phyloP scores from a whole-genome alignment of 208 protist genomes.

The Histomonas meleagridis region DNA sequence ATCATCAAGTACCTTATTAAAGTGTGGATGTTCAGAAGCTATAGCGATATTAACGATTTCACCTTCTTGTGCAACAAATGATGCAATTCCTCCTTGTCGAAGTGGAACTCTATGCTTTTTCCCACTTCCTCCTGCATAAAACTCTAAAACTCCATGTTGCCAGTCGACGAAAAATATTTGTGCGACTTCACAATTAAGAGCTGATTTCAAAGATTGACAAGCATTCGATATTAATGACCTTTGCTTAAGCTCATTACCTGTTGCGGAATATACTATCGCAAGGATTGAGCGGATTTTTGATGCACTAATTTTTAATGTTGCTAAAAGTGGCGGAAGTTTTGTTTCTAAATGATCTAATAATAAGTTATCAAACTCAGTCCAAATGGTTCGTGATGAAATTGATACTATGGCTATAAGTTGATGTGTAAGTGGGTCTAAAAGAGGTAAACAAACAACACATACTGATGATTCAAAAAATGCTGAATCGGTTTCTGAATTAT shows the following conservation, averaged over 20 bases:
- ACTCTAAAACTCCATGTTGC: background rate
- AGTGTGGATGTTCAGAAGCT: constrained; percentile 8
- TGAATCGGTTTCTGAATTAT: background rate
- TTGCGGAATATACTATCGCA: background rate
- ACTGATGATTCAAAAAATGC: background rate
- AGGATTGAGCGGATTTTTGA: background rate
- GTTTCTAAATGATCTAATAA: constrained; percentile 1
- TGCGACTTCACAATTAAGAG: constrained; percentile 20
- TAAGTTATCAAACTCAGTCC: background rate
- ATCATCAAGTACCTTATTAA: background rate
- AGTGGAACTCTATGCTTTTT: background rate
- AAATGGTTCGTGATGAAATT: background rate
- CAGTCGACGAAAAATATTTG: constrained; percentile 26
- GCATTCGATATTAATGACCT: constrained; percentile 22
- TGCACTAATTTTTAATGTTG: background rate
- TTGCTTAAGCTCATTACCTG: background rate
- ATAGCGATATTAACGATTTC: background rate
- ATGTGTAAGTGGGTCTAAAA: constrained; percentile 2
- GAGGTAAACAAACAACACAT: constrained; percentile 9
- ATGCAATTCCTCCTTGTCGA: background rate
- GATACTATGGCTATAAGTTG: background rate
- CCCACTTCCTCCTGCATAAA: background rate
- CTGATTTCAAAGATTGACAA: constrained; percentile 19
- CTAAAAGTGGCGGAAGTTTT: background rate
- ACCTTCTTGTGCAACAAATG: constrained; percentile 4